These are phyloP conservation scores for Kalaharituber pfeilii DNA, from an alignment of 2,329 filamentous ascomycete genomes.

Conservation along the genomic window DNA sequence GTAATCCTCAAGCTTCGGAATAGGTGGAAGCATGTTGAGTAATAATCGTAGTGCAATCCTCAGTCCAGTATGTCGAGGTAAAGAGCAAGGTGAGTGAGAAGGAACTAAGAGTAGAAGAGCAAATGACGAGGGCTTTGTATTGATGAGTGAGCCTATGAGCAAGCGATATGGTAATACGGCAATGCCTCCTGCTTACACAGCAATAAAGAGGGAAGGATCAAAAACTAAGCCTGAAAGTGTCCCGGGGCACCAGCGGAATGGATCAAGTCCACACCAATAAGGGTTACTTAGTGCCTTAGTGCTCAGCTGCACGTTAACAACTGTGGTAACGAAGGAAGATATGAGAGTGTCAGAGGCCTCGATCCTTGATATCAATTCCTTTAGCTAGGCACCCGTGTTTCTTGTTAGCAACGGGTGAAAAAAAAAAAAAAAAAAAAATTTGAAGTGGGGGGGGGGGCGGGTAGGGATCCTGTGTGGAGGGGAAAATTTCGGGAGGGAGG, in stretches of 20 bases:
- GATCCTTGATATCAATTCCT: neutral
- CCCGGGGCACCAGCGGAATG: too few species aligned
- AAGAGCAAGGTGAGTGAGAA: neutral
- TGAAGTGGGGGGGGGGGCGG: neutral
- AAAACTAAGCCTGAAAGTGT: too few species aligned
- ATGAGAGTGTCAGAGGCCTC: neutral
- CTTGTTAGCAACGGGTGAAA: neutral
- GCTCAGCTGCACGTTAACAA: too few species aligned
- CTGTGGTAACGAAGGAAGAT: neutral
- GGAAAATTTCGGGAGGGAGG: neutral
- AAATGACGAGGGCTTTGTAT: neutral
- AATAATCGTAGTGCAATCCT: too few species aligned
- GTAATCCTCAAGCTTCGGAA: conserved; percentile 55
- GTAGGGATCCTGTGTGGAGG: too few species aligned
- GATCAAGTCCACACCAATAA: too few species aligned
- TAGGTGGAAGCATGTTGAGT: conserved; percentile 36
- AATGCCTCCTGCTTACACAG: neutral
- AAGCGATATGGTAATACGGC: neutral
- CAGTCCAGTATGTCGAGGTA: neutral
- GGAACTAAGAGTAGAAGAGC: neutral
- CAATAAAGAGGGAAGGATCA: neutral
- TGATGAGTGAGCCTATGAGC: neutral
- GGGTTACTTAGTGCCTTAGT: too few species aligned
- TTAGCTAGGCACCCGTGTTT: neutral
- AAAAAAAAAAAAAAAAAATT: neutral